Base-by-base conservation (phyloP, 2,329 filamentous ascomycete species). In the Monilinia laxa region DNA sequence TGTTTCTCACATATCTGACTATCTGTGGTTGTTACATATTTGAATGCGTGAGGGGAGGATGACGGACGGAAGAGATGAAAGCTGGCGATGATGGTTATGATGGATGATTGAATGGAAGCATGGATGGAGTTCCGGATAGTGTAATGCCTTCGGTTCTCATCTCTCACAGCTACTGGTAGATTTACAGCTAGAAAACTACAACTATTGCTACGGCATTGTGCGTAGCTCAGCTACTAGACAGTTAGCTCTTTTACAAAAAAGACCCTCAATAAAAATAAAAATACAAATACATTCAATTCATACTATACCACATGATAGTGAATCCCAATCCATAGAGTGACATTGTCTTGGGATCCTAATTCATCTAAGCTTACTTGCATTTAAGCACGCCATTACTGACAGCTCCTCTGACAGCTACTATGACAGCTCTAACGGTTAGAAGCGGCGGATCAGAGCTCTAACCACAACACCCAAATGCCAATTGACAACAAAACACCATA, bases 51-150 rank as follows among this genome's bases (percentile, higher is more conserved):
- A 20, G 47, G 2, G 49, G 60, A 54, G 45, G 45, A 18, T 1
- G 49, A n/a, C n/a, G 31, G 14, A 47, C 5, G 7, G 20, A 56
- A 16, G 60, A 20, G n/a, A 63, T 45, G 47, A 28, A 31, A 12
- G 45, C 35, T 12, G 45, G 25, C 16, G 23, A 56, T 55, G 53
- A 25, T n/a, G 3, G 18, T 55, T 55, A 56, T 38, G 58, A 60
- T 51, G 58, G 28, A 51, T 62, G 58, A 62, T 51, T 51, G 45
- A 52, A 51, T 51, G 58, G 45, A 51, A 38, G 12, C 28, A 20
- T 62, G 47, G 31, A 23, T 51, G 45, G 31, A 62, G 45, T 59
- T 51, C 45, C 45, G 58, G 58, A 40, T 62, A 51, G 45, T 51
- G 28, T 12, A 51, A 51, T 51, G 31, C 2, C n/a, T 59, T 23